Evolutionary conservation across 441 rosid genomes (phyloP).

Genomic region (Isatis lusitanica): DNA sequence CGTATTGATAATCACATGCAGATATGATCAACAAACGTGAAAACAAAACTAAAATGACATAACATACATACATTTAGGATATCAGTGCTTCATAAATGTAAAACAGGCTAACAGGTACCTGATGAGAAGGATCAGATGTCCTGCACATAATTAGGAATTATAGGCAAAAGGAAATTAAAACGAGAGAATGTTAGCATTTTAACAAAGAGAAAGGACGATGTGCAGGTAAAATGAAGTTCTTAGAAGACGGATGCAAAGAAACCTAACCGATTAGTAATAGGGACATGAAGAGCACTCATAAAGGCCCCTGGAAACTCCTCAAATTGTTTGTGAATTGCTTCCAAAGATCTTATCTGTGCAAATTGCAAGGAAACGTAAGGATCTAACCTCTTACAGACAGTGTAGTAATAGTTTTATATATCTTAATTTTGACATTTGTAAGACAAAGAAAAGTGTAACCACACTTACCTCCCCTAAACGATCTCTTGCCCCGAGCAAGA

Average conservation of each 20-base stretch:
- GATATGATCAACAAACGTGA: conserved; percentile 19
- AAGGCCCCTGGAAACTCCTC: conserved; percentile 91
- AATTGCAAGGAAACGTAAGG: conserved; percentile 17
- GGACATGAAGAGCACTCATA: conserved; percentile 67
- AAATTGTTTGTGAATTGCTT: conserved; percentile 76
- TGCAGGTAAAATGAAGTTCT: conserved; percentile 12
- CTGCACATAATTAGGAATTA: conserved; percentile 51
- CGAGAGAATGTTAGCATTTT: conserved; percentile 18
- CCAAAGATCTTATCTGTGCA: conserved; percentile 89
- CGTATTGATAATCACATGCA: conserved; percentile 25
- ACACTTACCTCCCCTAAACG: conserved; percentile 90
- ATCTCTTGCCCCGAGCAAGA: conserved; percentile 97
- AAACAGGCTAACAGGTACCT: conserved; percentile 43
- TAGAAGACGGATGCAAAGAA: conserved; percentile 23
- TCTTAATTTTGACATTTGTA: conserved; percentile 6
- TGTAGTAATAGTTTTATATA: conserved; percentile 4
- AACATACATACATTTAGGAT: background rate
- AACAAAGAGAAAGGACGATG: background rate
- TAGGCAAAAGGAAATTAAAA: conserved; percentile 4
- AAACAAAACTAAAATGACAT: conserved; percentile 24
- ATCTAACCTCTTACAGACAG: conserved; percentile 17
- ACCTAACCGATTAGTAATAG: conserved; percentile 52
- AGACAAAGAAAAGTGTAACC: conserved; percentile 15
- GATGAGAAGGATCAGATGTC: conserved; percentile 45
- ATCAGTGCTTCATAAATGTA: conserved; percentile 1